phyloP scores from a whole-genome alignment of 192 early-diverging fungal species.

The Glomus cerebriforme region DNA sequence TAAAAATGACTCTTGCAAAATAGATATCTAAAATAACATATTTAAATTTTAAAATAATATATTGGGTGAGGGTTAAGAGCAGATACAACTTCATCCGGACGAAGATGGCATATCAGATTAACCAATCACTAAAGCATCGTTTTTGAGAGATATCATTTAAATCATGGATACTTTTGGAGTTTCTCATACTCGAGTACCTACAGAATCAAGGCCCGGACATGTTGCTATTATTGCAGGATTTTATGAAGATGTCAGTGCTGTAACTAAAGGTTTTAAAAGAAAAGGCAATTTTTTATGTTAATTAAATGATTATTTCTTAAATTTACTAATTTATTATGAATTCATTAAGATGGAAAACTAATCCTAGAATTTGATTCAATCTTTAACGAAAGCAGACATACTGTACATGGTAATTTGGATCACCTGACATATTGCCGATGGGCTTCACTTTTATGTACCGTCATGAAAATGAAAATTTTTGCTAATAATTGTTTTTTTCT shows the following conservation, averaged over 20 bases:
- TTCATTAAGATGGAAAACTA: constrained; percentile 89
- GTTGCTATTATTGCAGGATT: constrained; percentile 98
- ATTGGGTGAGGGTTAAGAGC: constrained; percentile 90
- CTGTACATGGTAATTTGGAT: constrained; percentile 98
- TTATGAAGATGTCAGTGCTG: constrained; percentile 98
- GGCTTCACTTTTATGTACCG: constrained; percentile 89
- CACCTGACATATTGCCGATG: constrained; percentile 97
- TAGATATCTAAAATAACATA: not conserved
- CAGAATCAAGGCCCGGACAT: constrained; percentile 94
- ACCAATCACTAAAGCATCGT: constrained; percentile 58
- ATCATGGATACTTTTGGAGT: constrained; percentile 77
- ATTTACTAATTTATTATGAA: not conserved
- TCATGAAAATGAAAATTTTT: constrained; percentile 87
- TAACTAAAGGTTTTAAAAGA: constrained; percentile 75
- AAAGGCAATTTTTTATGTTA: not conserved
- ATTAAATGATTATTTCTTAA: not conserved
- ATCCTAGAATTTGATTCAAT: constrained; percentile 97
- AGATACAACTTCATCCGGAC: constrained; percentile 79
- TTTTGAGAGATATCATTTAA: constrained; percentile 56
- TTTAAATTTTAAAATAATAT: not conserved
- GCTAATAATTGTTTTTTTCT: constrained; percentile 45
- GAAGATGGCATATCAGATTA: constrained; percentile 37
- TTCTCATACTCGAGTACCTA: constrained; percentile 92
- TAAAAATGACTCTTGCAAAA: constrained; percentile 34
- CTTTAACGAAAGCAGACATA: constrained; percentile 90